Conservation (phyloP, 805 yeast genomes). For the Candida sakaeoensis region DNA sequence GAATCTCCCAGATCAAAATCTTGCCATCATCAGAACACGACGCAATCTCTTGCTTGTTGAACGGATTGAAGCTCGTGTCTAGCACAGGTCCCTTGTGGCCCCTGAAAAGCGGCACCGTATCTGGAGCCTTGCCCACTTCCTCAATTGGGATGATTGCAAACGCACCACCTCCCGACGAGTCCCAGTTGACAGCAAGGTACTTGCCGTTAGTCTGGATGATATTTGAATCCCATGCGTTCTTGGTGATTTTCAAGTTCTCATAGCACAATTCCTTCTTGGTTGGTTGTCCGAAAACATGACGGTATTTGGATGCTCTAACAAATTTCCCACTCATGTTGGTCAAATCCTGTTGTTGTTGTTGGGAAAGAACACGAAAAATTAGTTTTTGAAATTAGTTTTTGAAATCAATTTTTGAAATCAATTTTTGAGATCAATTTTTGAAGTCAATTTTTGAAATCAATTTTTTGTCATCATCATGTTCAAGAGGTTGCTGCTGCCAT, state of each 20-base stretch:
- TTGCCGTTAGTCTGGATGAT: constrained; percentile 83
- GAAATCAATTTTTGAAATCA: too few relatives aligned
- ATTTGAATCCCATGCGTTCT: constrained; percentile 96
- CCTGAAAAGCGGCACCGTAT: constrained; percentile 85
- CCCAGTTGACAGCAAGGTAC: constrained; percentile 86
- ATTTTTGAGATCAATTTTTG: too few relatives aligned
- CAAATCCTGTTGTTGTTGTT: background rate
- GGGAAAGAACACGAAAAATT: background rate
- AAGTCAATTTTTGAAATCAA: too few relatives aligned
- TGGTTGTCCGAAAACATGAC: constrained; percentile 94
- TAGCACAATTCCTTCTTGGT: constrained; percentile 63
- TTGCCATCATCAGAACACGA: constrained; percentile 80
- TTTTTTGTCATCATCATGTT: too few relatives aligned
- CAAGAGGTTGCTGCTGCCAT: background rate
- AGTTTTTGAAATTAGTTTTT: background rate
- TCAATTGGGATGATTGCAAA: constrained; percentile 86
- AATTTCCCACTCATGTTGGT: constrained; percentile 62
- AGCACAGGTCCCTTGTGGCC: constrained; percentile 95
- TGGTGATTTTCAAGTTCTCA: constrained; percentile 73
- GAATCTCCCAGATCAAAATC: constrained; percentile 84
- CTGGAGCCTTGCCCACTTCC: constrained; percentile 92
- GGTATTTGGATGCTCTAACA: constrained; percentile 93
- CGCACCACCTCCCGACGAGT: constrained; percentile 95
- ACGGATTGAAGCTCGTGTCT: constrained; percentile 95
- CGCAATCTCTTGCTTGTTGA: constrained; percentile 67